Base-by-base conservation (phyloP, 805 yeast genomes). In the Ogataea sp. region DNA sequence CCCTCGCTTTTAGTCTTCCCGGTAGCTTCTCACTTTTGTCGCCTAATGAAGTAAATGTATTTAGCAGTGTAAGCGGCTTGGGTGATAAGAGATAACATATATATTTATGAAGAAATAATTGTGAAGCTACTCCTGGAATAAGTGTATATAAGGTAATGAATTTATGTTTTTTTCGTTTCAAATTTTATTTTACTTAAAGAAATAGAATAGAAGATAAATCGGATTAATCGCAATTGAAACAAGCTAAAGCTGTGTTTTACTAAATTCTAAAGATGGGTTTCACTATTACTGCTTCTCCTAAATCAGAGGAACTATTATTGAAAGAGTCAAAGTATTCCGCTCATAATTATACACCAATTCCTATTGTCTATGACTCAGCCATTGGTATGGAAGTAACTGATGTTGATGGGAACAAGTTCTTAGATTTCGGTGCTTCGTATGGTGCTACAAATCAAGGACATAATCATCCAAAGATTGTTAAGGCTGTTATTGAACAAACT, bases 401-500 rank as follows among this genome's bases (percentile, higher is more conserved):
- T 40, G 57, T 49, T 17, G 59, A 55, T 36, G 55, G 55, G 0
- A 51, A 52, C 38, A 42, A 43, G 31, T 52, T 23, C 32, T 40
- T 55, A 17, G 59, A 55, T 37, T 53, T 55, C 39, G 49, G 53
- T 31, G 51, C 55, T 15, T 52, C 59, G 5, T 55, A 53, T 34
- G 36, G 54, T 24, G 57, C 59, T 18, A 45, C 51, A 15, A 55
- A 55, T 38, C 55, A 57, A 11, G 59, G 58, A 2, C 59, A 53
- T 32, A 48, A 46, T 34, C 58, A 55, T 38, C 59, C 59, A 14
- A 41, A 37, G 13, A 55, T 53, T 14, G 44, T 52, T 36, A 42
- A 50, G 25, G 68, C 66, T 14, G 55, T 59, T 21, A 50, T 41
- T 26, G 49, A 51, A 4, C 70, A 65, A 41, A 43, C 56, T 21